phyloP scores from a whole-genome alignment of 352 stramenopile species.

The Plasmopara muralis region DNA sequence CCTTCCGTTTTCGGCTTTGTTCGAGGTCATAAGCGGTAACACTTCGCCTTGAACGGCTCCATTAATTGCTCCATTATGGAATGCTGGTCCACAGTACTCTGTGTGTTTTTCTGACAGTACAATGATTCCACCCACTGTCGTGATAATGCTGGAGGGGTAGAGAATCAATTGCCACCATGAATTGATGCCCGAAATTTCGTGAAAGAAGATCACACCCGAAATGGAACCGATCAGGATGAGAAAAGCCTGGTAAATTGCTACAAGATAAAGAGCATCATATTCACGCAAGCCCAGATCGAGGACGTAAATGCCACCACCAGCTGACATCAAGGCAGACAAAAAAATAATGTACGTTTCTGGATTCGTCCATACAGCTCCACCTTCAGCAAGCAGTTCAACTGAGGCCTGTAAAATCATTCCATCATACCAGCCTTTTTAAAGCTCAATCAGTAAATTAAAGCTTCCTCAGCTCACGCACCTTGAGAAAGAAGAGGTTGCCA shows the following conservation, averaged over 20 bases:
- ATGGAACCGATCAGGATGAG: conserved; percentile 81
- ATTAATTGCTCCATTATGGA: conserved; percentile 23
- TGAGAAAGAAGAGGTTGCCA: conserved; percentile 85
- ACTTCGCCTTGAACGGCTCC: conserved; percentile 37
- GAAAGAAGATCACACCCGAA: conserved; percentile 84
- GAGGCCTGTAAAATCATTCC: conserved; percentile 42
- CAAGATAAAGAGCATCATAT: conserved; percentile 83
- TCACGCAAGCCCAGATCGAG: conserved; percentile 67
- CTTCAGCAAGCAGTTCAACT: conserved; percentile 73
- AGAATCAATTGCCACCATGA: conserved; percentile 73
- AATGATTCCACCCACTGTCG: conserved; percentile 71
- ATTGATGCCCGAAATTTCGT: conserved; percentile 77
- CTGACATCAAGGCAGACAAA: conserved; percentile 45
- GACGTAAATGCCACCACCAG: conserved; percentile 75
- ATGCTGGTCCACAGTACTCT: conserved; percentile 36
- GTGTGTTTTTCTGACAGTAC: conserved; percentile 79
- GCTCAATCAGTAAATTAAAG: too few species aligned
- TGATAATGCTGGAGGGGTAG: conserved; percentile 74
- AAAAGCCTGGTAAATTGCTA: conserved; percentile 81
- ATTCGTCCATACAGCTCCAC: conserved; percentile 54
- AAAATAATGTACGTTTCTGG: conserved; percentile 77
- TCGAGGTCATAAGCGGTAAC: conserved; percentile 29
- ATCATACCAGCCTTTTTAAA: not conserved
- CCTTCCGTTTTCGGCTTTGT: not conserved
- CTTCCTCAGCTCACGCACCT: conserved; percentile 31